Conservation (phyloP, 208 protist genomes). For the Trypanosomatidae sp. region DNA sequence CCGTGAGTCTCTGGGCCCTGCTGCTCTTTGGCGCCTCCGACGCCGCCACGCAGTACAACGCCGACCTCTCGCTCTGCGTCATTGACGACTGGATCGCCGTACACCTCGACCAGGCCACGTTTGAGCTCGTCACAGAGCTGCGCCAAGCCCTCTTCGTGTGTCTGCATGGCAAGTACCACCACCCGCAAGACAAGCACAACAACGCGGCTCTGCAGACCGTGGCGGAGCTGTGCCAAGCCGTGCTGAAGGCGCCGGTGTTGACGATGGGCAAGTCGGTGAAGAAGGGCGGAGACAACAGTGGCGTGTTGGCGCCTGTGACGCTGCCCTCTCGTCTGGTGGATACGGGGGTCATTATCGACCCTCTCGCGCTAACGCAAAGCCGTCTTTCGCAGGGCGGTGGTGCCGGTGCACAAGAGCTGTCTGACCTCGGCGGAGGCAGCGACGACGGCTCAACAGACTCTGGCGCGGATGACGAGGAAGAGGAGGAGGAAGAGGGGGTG, state of each 20-base stretch:
- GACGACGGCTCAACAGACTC: too few relatives aligned
- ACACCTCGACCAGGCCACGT: conserved; percentile 44
- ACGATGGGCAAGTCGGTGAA: not conserved
- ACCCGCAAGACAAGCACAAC: conserved; percentile 53
- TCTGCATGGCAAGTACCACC: conserved; percentile 62
- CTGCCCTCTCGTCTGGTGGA: conserved; percentile 21
- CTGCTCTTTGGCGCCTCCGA: conserved; percentile 81
- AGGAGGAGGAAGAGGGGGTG: too few relatives aligned
- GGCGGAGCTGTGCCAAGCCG: conserved; percentile 42
- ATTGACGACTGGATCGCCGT: conserved; percentile 79
- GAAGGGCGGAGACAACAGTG: not conserved
- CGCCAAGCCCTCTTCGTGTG: conserved; percentile 46
- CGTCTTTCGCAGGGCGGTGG: not conserved
- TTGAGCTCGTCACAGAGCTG: conserved; percentile 36
- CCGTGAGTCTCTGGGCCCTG: conserved; percentile 78
- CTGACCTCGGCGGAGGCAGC: not conserved
- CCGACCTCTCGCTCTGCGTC: conserved; percentile 53
- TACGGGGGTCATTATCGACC: conserved; percentile 30
- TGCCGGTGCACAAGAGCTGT: not conserved
- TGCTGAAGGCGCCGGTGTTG: conserved; percentile 58
- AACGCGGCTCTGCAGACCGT: conserved; percentile 54
- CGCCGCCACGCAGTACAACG: conserved; percentile 50
- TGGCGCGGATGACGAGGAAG: too few relatives aligned
- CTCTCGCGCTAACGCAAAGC: conserved; percentile 12
- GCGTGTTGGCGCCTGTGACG: conserved; percentile 6